phyloP scores from a whole-genome alignment of 1,284 basidiomycete species.

The Trametes versicolor region DNA sequence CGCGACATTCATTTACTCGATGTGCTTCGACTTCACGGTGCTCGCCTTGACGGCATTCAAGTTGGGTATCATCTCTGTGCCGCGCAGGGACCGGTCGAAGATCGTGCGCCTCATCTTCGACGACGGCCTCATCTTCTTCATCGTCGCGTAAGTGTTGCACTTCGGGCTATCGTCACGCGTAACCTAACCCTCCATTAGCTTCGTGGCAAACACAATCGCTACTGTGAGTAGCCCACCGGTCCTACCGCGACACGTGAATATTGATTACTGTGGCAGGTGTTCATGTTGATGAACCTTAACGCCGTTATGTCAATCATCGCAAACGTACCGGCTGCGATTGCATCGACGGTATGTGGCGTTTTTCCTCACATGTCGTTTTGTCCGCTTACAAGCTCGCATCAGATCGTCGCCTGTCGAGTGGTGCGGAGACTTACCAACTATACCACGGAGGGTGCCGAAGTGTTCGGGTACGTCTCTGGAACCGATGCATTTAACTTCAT shows the following conservation, averaged over 20 bases:
- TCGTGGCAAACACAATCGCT: conserved; percentile 72
- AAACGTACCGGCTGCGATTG: conserved; percentile 77
- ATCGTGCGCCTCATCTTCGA: conserved; percentile 73
- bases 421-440: conserved; percentile 74
- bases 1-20: conserved; percentile 47
- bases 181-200: conserved; percentile 48
- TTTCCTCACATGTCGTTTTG: background rate
- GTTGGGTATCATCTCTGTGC: conserved; percentile 51
- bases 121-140: conserved; percentile 78
- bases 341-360: conserved; percentile 61
- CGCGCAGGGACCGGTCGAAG: conserved; percentile 54
- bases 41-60: conserved; percentile 52
- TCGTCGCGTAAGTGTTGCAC: conserved; percentile 66
- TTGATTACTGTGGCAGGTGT: conserved; percentile 51
- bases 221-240: conserved; percentile 53
- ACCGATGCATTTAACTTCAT: conserved; percentile 19
- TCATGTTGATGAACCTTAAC: conserved; percentile 78
- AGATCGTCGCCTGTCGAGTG: conserved; percentile 79
- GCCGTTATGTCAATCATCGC: conserved; percentile 80
- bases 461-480: conserved; percentile 57
- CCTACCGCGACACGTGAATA: conserved; percentile 5
- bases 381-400: background rate
- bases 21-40: conserved; percentile 41
- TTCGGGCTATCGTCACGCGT: conserved; percentile 7
- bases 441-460: conserved; percentile 56